Conservation (phyloP, 1,284 basidiomycete species). For the Mycosarcoma mackinlayi region DNA sequence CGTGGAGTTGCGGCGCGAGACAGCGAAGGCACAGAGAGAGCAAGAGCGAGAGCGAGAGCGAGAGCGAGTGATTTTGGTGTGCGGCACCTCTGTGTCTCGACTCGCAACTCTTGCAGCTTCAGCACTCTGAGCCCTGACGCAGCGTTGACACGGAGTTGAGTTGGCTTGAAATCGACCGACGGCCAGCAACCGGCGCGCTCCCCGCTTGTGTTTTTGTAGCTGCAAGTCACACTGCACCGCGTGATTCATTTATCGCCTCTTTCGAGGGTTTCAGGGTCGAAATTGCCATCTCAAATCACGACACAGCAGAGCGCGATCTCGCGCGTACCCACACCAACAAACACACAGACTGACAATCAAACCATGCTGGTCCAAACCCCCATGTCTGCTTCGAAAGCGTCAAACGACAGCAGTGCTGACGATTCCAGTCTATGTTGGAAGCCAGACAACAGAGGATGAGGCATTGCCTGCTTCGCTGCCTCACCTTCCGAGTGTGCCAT, state of each 20-base stretch:
- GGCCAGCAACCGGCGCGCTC: conserved; percentile 1
- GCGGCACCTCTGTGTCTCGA: conserved; percentile 2
- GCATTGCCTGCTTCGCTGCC: no score
- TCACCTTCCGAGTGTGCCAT: no score
- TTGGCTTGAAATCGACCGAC: conserved; percentile 8
- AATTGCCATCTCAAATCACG: no score
- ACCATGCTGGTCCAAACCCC: no score
- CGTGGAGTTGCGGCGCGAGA: conserved; percentile 18
- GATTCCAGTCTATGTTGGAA: no score
- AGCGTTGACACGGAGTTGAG: conserved; percentile 1
- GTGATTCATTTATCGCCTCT: background rate
- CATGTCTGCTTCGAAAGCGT: no score
- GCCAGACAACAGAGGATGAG: no score
- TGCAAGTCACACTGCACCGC: background rate
- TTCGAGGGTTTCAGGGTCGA: background rate
- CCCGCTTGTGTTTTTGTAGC: conserved; percentile 5
- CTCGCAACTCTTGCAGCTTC: conserved; percentile 2
- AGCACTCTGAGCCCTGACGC: background rate
- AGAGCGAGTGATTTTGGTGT: background rate
- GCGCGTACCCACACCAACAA: no score
- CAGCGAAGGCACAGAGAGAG: background rate
- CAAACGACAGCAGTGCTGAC: no score
- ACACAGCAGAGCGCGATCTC: no score
- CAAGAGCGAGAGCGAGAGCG: background rate
- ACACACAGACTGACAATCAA: no score